Conservation (phyloP, 345 rosid species). For the Acer yangbiense region DNA sequence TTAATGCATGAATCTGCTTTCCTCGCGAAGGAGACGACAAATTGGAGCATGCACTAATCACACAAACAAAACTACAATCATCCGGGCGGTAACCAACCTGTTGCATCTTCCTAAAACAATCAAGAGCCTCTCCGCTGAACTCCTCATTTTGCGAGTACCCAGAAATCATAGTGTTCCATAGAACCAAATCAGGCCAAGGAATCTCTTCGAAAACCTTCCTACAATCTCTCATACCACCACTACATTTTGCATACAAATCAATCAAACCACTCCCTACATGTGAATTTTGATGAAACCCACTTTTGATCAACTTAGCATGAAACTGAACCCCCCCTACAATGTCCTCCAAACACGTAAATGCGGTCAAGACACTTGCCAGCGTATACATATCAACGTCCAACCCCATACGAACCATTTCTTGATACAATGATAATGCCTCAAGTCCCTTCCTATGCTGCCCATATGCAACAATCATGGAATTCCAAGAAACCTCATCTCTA, state of each 20-base stretch:
- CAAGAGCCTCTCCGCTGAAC: slow-evolving; percentile 68
- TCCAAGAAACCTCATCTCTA: slow-evolving; percentile 90
- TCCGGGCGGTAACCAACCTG: slow-evolving; percentile 67
- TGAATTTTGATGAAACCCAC: slow-evolving; percentile 68
- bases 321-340: slow-evolving; percentile 76
- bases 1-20: slow-evolving; percentile 76
- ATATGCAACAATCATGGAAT: slow-evolving; percentile 84
- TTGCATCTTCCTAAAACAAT: slow-evolving; percentile 62
- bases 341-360: slow-evolving; percentile 57
- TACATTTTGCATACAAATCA: slow-evolving; percentile 83
- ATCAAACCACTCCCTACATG: slow-evolving; percentile 92
- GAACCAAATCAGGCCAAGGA: slow-evolving; percentile 60
- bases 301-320: slow-evolving; percentile 65
- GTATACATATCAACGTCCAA: slow-evolving; percentile 73
- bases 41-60: slow-evolving; percentile 70
- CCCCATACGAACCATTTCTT: slow-evolving; percentile 59
- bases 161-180: slow-evolving; percentile 92
- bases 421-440: slow-evolving; percentile 64
- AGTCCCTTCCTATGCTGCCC: slow-evolving; percentile 81
- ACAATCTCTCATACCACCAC: slow-evolving; percentile 53
- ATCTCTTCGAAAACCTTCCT: slow-evolving; percentile 74
- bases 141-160: slow-evolving; percentile 75
- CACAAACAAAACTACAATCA: slow-evolving; percentile 88
- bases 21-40: slow-evolving; percentile 80
- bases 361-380: slow-evolving; percentile 79